Conservation (phyloP, 352 stramenopile genomes). For the Thraustochytrium striatum region DNA sequence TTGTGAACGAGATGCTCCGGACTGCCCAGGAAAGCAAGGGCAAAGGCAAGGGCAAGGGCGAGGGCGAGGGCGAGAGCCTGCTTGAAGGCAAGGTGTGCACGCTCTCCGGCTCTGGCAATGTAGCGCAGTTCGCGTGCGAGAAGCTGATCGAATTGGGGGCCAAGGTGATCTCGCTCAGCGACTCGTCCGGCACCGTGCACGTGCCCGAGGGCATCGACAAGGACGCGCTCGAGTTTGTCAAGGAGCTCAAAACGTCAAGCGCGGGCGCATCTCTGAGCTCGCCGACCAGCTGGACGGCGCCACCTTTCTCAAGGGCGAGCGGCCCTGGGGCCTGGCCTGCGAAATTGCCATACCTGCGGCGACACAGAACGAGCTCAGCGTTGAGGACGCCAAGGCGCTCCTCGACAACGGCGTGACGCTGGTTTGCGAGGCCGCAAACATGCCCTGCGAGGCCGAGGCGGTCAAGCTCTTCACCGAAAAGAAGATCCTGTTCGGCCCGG, state of each 20-base stretch:
- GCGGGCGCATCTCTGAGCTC: conserved; percentile 59
- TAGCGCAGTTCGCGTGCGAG: conserved; percentile 85
- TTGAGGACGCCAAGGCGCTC: conserved; percentile 63
- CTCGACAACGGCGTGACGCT: conserved; percentile 70
- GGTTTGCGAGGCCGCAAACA: conserved; percentile 65
- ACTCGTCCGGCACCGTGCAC: conserved; percentile 90
- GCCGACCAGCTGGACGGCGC: conserved; percentile 79
- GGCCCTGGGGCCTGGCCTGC: conserved; percentile 80
- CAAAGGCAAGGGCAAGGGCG: conserved; percentile 73
- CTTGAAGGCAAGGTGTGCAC: conserved; percentile 63
- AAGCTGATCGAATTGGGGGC: conserved; percentile 92
- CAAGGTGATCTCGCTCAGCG: conserved; percentile 90
- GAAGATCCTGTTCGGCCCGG: conserved; percentile 61
- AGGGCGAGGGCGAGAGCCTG: conserved; percentile 69
- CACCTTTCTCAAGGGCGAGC: conserved; percentile 74
- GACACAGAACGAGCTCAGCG: conserved; percentile 85
- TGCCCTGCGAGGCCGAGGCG: conserved; percentile 57
- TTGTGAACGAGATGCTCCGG: conserved; percentile 73
- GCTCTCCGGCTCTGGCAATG: conserved; percentile 82
- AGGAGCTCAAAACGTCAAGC: conserved; percentile 69
- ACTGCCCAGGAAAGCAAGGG: no score
- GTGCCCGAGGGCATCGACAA: conserved; percentile 80
- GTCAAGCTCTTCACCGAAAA: conserved; percentile 52
- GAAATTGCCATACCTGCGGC: conserved; percentile 94
- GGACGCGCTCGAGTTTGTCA: conserved; percentile 68